Evolutionary conservation across 192 early-diverging fungal species (phyloP).

Genomic region (Coemansia sp.): DNA sequence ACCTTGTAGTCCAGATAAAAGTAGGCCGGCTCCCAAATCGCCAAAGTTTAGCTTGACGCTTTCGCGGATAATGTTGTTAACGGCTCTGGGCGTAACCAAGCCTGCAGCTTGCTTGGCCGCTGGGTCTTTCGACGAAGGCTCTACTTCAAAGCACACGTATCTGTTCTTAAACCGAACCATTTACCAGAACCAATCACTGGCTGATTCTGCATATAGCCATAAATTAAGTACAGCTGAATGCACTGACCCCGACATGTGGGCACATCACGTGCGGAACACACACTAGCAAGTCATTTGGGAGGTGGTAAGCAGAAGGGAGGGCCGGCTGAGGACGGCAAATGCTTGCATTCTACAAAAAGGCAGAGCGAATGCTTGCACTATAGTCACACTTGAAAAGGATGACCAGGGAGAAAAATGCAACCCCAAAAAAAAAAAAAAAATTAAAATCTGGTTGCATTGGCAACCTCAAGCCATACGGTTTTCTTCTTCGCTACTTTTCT

Average conservation of each 20-base stretch:
- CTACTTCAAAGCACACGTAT: constrained; percentile 48
- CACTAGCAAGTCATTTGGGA: too few species aligned
- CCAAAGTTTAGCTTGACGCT: constrained; percentile 38
- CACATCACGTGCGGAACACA: constrained; percentile 1
- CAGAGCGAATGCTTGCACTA: too few species aligned
- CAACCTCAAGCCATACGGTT: not conserved
- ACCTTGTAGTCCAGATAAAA: constrained; percentile 31
- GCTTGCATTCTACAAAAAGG: too few species aligned
- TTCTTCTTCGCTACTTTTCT: not conserved
- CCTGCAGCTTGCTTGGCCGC: not conserved
- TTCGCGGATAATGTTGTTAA: constrained; percentile 32
- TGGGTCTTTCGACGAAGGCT: not conserved
- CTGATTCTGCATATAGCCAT: not conserved
- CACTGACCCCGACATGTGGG: not conserved
- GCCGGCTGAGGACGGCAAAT: too few species aligned
- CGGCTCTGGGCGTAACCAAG: constrained; percentile 2
- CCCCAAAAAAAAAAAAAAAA: not conserved
- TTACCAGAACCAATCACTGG: not conserved
- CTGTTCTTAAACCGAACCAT: constrained; percentile 53
- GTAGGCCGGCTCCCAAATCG: constrained; percentile 29
- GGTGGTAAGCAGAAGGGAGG: too few species aligned
- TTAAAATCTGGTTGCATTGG: too few species aligned
- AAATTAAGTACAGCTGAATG: not conserved
- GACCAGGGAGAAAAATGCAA: too few species aligned
- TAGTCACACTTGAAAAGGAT: too few species aligned